Conservation (phyloP, 1,139 yeast species). For the Kazachstania sp. region DNA sequence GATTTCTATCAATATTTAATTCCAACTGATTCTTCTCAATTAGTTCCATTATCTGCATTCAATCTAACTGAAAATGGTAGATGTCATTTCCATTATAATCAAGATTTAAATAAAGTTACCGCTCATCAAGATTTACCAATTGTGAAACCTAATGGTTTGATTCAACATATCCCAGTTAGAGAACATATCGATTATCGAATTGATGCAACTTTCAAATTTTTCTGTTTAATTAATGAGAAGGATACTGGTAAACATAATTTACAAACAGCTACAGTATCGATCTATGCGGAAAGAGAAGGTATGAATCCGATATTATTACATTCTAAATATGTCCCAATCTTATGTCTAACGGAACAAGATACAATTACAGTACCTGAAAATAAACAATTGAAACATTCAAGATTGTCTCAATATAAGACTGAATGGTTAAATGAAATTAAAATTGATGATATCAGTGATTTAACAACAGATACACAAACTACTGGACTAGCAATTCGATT, state of each 20-base stretch:
- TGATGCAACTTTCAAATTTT: conserved; percentile 19
- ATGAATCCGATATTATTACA: background rate
- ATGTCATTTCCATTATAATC: conserved; percentile 7
- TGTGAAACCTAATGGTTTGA: conserved; percentile 17
- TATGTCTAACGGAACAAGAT: conserved; percentile 12
- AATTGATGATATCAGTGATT: conserved; percentile 14
- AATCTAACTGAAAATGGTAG: conserved; percentile 1
- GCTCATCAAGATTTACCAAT: conserved; percentile 14
- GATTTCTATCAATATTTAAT: conserved; percentile 24
- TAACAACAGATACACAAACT: conserved; percentile 1
- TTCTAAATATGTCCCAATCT: conserved; percentile 7
- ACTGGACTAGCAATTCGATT: background rate
- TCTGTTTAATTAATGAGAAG: conserved; percentile 9
- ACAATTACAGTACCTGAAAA: conserved; percentile 4
- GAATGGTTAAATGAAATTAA: conserved; percentile 20
- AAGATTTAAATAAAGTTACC: conserved; percentile 11
- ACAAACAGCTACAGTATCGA: background rate
- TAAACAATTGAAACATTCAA: conserved; percentile 7
- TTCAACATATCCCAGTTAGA: conserved; percentile 18
- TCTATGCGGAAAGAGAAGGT: background rate
- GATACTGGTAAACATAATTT: background rate
- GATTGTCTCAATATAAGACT: conserved; percentile 10
- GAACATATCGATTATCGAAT: conserved; percentile 19
- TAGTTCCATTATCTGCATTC: conserved; percentile 15
- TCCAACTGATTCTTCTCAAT: conserved; percentile 26